Base-by-base conservation (phyloP, 208 protist genomes). In the Willaertia magna region DNA sequence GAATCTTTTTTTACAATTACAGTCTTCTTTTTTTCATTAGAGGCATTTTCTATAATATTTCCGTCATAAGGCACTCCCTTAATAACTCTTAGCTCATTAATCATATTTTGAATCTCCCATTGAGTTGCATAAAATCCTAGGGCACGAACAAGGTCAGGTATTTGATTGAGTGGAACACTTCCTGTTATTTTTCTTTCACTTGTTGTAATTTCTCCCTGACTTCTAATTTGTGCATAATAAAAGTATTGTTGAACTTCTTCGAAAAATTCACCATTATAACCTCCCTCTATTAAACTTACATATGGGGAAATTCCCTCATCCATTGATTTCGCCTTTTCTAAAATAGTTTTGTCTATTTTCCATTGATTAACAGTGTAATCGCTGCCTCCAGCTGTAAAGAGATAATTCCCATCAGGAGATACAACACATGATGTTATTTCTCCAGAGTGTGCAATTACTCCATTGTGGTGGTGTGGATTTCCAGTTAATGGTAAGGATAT, bases 191-290 rank as follows among this genome's bases (percentile, higher is more conserved):
- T 91, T 43, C 95, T 92, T 90, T 95, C 94, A 74, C 92, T 92
- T 1, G 94, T 97, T 14, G 95, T 96, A 79, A 96, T 94, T 89
- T 98, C 96, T 4, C 96, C 96, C 86, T 98, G 96, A 49, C 93
- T 89, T 43, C 94, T 90, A 86, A 97, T 96, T 86, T 97, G 96
- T 3, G 96, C 96, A 90, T 98, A 98, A 92, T 97, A 97, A 88
- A 98, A 98, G 91, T 97, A 97, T 87, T 98, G 94, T 59, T 96
- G 89, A 84, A 98, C 94, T 85, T 98, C 95, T 87, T 94, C 89
- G 93, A 96, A 96, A 79, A 97, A 88, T 48, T 92, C 87, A 4
- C 95, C 95, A 0, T 95, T 90, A 26, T 86, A 85, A 11, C 95
- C 96, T 67, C 96, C 96, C 86, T 97, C 94, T n/a, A 98, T 90